Evolutionary conservation across 495 filamentous ascomycete species (phyloP), one percentile per base, ranked within the genome.

Genomic region (Baudoinia panamericana): DNA sequence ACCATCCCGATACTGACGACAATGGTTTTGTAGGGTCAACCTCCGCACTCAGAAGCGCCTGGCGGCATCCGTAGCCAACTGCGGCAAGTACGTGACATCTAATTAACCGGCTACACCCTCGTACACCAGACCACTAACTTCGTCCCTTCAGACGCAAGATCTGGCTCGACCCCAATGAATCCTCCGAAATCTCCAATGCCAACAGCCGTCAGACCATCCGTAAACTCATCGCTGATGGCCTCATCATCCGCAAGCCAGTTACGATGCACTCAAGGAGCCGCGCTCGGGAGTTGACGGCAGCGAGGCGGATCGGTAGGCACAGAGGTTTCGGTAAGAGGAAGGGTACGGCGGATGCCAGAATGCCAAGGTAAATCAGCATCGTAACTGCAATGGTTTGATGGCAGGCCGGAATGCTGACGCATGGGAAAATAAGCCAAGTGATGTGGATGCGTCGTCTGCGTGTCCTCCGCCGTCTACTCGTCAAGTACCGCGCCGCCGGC

Each of bases 121-220:
- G n/a, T n/a, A n/a, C n/a, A n/a, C n/a, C n/a, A n/a, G n/a, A n/a
- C n/a, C n/a, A n/a, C n/a, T n/a, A n/a, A n/a, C n/a, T n/a, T n/a
- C n/a, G n/a, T n/a, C n/a, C n/a, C n/a, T n/a, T n/a, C n/a, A n/a
- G n/a, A n/a, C 81, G 87, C 76, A 96, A 96, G 81, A 90, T 99
- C 73, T 99, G 90, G 90, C 86, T 99, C 64, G 90, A 99, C 72
- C 90, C 90, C 66, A 96, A 92, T 69, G 90, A 99, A 75, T 78
- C 88, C 67, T 88, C 70, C 76, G 90, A 99, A 68, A 96, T 99
- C 74, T 86, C 82, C 70, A 99, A 96, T 73, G 90, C 90, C 80
- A 96, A 96, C 82, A 95, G 87, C 57, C 92, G 90, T 63, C 87
- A 96, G 73, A 95, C 88, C 56, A 82, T 99, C 82, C 92, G 92